phyloP scores from a whole-genome alignment of 371 early-diverging fungal genomes.

The Mucor circinelloides region DNA sequence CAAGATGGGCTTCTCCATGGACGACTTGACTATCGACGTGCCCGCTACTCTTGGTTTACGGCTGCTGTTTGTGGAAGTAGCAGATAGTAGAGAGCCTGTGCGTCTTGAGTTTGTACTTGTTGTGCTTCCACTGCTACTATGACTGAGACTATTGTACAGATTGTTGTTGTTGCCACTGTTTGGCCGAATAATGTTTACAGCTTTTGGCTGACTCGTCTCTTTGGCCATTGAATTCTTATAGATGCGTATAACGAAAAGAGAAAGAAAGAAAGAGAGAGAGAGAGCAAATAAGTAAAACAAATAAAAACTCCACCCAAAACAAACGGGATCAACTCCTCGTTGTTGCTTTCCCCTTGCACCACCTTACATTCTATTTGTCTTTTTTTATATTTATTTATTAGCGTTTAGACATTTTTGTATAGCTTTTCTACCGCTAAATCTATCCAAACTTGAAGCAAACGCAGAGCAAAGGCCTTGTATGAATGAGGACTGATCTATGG shows the following conservation, averaged over 20 bases:
- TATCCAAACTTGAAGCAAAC: not conserved
- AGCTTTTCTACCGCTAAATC: not conserved
- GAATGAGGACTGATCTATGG: not conserved
- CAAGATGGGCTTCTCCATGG: slow-evolving; percentile 18
- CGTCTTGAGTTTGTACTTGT: slow-evolving; percentile 7
- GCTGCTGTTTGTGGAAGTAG: slow-evolving; percentile 8
- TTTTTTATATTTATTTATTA: too few species aligned
- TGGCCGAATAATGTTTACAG: slow-evolving; percentile 34
- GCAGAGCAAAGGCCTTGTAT: not conserved
- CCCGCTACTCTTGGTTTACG: slow-evolving; percentile 19
- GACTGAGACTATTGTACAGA: slow-evolving; percentile 3
- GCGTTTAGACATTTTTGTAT: not conserved
- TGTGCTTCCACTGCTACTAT: slow-evolving; percentile 14
- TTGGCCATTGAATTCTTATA: slow-evolving; percentile 16
- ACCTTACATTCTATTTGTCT: not conserved
- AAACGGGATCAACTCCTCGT: not conserved
- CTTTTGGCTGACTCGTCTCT: slow-evolving; percentile 31
- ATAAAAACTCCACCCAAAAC: not conserved
- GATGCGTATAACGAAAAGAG: slow-evolving; percentile 1
- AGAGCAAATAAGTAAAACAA: not conserved
- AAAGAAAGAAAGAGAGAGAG: not conserved
- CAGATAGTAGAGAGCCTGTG: slow-evolving; percentile 7
- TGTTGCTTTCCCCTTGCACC: slow-evolving; percentile 2
- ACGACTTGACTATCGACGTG: slow-evolving; percentile 2
- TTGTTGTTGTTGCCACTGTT: not conserved